phyloP scores from a whole-genome alignment of 2,329 filamentous ascomycete species.

The Monosporascus sp. region DNA sequence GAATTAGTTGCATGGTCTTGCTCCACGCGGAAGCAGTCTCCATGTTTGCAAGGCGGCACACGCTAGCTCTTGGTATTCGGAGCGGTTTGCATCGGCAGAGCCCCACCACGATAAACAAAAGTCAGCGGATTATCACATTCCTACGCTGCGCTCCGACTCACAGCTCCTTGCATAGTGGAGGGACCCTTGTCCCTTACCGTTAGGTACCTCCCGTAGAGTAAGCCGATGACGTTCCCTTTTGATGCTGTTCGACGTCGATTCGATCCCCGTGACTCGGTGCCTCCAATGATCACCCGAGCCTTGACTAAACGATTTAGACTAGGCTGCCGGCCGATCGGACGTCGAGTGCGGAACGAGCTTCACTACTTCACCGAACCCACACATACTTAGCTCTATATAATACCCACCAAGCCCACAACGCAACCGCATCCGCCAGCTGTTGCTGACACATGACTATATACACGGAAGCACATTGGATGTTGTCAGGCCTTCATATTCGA shows the following conservation, averaged over 20 bases:
- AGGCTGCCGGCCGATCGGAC: background rate
- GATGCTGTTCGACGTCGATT: background rate
- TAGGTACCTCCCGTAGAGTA: background rate
- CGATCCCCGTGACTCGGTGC: background rate
- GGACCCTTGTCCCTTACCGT: background rate
- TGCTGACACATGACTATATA: too few species aligned
- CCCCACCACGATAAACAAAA: background rate
- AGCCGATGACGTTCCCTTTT: background rate
- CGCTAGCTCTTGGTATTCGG: constrained; percentile 1
- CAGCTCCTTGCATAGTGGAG: background rate
- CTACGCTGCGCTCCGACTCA: background rate
- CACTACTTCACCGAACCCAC: too few species aligned
- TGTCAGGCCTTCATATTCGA: too few species aligned
- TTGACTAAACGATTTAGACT: background rate
- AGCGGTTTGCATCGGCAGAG: constrained; percentile 18
- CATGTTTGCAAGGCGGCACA: background rate
- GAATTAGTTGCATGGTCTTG: background rate
- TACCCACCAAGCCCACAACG: too few species aligned
- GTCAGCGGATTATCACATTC: background rate
- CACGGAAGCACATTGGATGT: too few species aligned
- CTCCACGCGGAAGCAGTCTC: background rate
- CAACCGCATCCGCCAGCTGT: too few species aligned
- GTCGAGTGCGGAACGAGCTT: too few species aligned
- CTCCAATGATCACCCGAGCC: background rate
- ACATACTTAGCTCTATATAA: too few species aligned